These are phyloP conservation scores for Picea glauca DNA, from an alignment of 75 land plant species.

Conservation along the genomic window DNA sequence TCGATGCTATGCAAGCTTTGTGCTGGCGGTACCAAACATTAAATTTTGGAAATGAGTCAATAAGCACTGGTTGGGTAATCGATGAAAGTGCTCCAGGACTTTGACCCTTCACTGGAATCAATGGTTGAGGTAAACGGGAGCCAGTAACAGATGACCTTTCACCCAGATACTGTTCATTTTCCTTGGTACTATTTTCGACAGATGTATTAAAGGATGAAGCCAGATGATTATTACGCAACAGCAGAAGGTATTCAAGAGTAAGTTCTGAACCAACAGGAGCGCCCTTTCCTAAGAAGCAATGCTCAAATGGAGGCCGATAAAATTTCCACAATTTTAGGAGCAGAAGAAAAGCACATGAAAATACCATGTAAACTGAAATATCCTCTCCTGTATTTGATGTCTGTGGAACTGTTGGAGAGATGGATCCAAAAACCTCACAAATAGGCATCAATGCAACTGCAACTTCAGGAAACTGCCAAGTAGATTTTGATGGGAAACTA, in stretches of 20 bases:
- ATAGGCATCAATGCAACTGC: slow-evolving; percentile 69
- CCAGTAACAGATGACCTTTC: slow-evolving; percentile 20
- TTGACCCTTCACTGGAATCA: slow-evolving; percentile 6
- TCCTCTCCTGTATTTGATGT: slow-evolving; percentile 28
- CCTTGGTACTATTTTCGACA: slow-evolving; percentile 7
- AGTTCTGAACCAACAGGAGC: slow-evolving; percentile 29
- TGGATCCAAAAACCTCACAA: slow-evolving; percentile 72
- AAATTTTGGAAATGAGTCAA: slow-evolving; percentile 68
- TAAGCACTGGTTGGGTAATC: slow-evolving; percentile 31
- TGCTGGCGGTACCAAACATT: slow-evolving; percentile 78
- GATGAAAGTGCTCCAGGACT: background rate
- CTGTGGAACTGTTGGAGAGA: slow-evolving; percentile 24
- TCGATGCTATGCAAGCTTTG: slow-evolving; percentile 75
- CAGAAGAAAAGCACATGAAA: slow-evolving; percentile 63
- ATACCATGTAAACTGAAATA: slow-evolving; percentile 40
- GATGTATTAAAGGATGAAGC: slow-evolving; percentile 13
- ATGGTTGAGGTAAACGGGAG: slow-evolving; percentile 11
- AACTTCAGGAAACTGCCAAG: slow-evolving; percentile 56
- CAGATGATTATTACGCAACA: slow-evolving; percentile 36
- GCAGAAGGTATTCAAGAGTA: slow-evolving; percentile 51
- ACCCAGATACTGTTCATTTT: slow-evolving; percentile 14
- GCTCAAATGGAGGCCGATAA: slow-evolving; percentile 60
- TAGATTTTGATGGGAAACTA: background rate
- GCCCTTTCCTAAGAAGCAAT: slow-evolving; percentile 20
- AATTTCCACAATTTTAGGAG: slow-evolving; percentile 72